Evolutionary conservation across 2,329 filamentous ascomycete genomes (phyloP).

Genomic region (Diplodia scrobiculata): DNA sequence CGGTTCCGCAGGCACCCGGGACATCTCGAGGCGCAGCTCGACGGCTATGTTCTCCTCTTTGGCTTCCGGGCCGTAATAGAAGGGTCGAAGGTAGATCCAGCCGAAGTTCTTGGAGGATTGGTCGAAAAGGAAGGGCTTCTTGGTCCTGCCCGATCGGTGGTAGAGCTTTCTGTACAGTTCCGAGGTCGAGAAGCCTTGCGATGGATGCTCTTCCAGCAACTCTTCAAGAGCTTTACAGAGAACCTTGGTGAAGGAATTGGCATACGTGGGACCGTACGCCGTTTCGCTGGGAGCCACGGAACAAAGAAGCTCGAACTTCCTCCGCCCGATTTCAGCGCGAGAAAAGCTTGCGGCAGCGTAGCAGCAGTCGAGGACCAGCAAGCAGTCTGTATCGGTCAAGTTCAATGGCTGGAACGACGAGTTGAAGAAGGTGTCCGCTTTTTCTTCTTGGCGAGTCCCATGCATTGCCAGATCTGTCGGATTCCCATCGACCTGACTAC

Average conservation of each 20-base stretch:
- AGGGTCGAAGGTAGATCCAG: slow-evolving; percentile 31
- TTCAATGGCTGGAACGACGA: slow-evolving; percentile 5
- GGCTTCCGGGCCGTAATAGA: not conserved
- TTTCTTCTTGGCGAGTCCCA: not conserved
- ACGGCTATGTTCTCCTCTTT: slow-evolving; percentile 13
- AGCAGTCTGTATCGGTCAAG: slow-evolving; percentile 29
- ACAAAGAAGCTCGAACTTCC: slow-evolving; percentile 33
- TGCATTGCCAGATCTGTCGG: not conserved
- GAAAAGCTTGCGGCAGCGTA: slow-evolving; percentile 30
- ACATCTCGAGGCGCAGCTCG: slow-evolving; percentile 31
- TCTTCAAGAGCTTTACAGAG: slow-evolving; percentile 27
- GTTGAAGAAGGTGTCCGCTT: slow-evolving; percentile 10
- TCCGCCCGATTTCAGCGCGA: slow-evolving; percentile 18
- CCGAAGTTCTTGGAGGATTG: slow-evolving; percentile 32
- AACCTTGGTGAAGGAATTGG: slow-evolving; percentile 31
- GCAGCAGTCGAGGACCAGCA: slow-evolving; percentile 32
- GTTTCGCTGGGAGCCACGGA: slow-evolving; percentile 28
- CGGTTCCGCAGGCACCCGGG: slow-evolving; percentile 17
- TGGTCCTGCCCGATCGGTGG: slow-evolving; percentile 51
- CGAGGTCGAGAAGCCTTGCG: slow-evolving; percentile 31
- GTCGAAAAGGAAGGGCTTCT: slow-evolving; percentile 33
- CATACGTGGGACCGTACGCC: slow-evolving; percentile 27
- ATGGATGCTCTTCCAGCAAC: not conserved
- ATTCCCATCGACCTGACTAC: slow-evolving; percentile 16
- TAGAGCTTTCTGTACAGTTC: slow-evolving; percentile 48